Conservation (phyloP, 1,139 yeast species). For the Yamadazyma diddensiae region DNA sequence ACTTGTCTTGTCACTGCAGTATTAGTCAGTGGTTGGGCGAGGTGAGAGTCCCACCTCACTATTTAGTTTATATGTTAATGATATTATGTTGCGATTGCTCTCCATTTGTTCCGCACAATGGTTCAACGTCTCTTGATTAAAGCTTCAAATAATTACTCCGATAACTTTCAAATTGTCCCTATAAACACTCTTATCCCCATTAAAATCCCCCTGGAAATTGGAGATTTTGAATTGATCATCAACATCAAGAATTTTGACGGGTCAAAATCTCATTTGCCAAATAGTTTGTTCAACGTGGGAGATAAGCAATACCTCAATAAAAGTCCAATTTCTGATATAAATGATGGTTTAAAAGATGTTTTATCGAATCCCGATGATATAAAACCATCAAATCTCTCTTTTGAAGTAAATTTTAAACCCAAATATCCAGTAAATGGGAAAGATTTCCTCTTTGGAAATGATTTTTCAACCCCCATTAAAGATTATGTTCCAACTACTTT, state of each 20-base stretch:
- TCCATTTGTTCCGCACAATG: constrained; percentile 8
- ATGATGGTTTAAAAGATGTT: no score
- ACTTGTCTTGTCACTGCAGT: no score
- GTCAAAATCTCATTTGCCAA: constrained; percentile 31
- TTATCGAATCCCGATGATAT: constrained; percentile 1
- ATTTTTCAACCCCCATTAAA: constrained; percentile 57
- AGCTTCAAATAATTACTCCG: constrained; percentile 28
- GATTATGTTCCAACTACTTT: constrained; percentile 55
- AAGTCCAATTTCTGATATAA: constrained; percentile 13
- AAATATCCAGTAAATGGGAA: constrained; percentile 46
- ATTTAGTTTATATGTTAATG: no score
- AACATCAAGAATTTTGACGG: constrained; percentile 48
- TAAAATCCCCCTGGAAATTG: constrained; percentile 35
- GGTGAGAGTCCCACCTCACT: no score
- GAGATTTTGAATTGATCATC: constrained; percentile 36
- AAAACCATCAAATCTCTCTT: constrained; percentile 26
- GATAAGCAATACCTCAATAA: constrained; percentile 31
- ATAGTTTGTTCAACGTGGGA: constrained; percentile 33
- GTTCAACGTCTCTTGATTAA: constrained; percentile 36
- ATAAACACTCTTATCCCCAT: constrained; percentile 41
- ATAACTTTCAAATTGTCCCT: constrained; percentile 36
- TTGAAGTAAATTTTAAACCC: constrained; percentile 39
- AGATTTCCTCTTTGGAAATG: constrained; percentile 64
- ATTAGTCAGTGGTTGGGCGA: no score
- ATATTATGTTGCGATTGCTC: no score